A percentile compares a stretch with the other conserved stretches of the same genome.
These are phyloP conservation scores for Pycnococcus provasolii DNA, from an alignment of 139 green algal genomes.

Conservation along the genomic window DNA sequence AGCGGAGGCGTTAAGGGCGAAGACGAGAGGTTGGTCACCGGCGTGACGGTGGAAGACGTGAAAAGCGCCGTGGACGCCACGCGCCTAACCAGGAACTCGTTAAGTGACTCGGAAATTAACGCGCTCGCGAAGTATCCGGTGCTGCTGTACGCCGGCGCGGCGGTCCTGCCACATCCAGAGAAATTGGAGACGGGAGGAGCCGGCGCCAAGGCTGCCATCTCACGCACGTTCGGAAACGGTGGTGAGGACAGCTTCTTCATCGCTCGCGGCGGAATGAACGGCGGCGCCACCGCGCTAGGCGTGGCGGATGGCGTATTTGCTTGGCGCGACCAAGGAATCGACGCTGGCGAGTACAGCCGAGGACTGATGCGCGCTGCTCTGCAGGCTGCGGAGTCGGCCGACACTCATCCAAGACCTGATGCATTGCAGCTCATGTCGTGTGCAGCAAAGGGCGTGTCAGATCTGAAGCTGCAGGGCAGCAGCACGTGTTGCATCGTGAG, in stretches of 20 bases:
- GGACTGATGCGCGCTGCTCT: conserved; percentile 29
- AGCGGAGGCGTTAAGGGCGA: conserved; percentile 42
- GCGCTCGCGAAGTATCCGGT: conserved; percentile 19
- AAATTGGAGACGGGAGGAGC: conserved; percentile 48
- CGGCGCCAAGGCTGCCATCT: conserved; percentile 56
- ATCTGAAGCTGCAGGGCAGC: conserved; percentile 47
- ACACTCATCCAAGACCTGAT: neutral
- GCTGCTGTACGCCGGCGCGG: conserved; percentile 30
- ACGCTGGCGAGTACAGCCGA: conserved; percentile 60
- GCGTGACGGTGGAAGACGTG: neutral
- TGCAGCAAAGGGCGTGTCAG: too few species aligned
- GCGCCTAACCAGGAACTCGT: conserved; percentile 32
- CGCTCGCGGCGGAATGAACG: conserved; percentile 22
- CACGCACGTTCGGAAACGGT: conserved; percentile 52
- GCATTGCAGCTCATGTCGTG: neutral
- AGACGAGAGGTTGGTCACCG: neutral
- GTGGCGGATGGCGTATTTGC: conserved; percentile 87
- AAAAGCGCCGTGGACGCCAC: neutral
- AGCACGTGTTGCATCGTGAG: conserved; percentile 63
- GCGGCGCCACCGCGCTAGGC: conserved; percentile 59
- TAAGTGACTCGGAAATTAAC: neutral
- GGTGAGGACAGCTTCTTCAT: conserved; percentile 83
- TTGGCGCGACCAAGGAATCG: conserved; percentile 75
- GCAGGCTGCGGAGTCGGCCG: neutral
- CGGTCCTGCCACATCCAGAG: conserved; percentile 78